Conservation (phyloP, 306 rosid genomes). For the Quercus aquifolioides region DNA sequence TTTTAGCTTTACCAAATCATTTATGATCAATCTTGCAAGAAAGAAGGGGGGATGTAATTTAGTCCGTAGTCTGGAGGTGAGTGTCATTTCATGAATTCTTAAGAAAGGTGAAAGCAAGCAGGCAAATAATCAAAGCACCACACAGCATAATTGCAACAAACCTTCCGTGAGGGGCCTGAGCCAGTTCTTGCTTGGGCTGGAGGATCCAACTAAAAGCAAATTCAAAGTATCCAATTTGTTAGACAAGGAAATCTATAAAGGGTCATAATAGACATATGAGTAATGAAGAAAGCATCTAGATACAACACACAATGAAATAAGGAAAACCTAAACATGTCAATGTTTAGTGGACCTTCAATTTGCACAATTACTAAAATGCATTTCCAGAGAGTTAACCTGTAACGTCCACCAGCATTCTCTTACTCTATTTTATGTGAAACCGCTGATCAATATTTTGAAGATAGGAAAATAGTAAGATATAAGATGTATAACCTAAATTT, state of each 20-base stretch:
- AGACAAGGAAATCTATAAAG: conserved; percentile 6
- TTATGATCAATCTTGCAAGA: too few relatives aligned
- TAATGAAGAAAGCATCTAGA: conserved; percentile 12
- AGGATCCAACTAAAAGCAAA: conserved; percentile 66
- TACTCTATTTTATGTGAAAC: too few relatives aligned
- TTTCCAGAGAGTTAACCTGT: conserved; percentile 3
- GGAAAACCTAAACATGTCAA: conserved; percentile 3
- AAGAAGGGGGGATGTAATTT: too few relatives aligned
- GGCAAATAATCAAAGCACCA: background rate
- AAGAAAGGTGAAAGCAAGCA: background rate
- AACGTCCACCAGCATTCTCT: background rate
- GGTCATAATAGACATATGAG: conserved; percentile 1
- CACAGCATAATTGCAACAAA: conserved; percentile 28
- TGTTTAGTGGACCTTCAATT: background rate
- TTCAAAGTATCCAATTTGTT: conserved; percentile 8
- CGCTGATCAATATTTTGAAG: background rate
- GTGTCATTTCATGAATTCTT: too few relatives aligned
- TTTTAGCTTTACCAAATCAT: too few relatives aligned
- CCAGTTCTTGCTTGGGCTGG: conserved; percentile 74
- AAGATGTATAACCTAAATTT: background rate
- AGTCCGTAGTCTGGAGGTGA: too few relatives aligned
- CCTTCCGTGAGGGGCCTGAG: conserved; percentile 92
- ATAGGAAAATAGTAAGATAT: background rate
- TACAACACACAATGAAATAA: background rate
- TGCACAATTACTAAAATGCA: background rate